Base-by-base conservation (phyloP, 106 monocot genomes). In the Iris macrosiphon region DNA sequence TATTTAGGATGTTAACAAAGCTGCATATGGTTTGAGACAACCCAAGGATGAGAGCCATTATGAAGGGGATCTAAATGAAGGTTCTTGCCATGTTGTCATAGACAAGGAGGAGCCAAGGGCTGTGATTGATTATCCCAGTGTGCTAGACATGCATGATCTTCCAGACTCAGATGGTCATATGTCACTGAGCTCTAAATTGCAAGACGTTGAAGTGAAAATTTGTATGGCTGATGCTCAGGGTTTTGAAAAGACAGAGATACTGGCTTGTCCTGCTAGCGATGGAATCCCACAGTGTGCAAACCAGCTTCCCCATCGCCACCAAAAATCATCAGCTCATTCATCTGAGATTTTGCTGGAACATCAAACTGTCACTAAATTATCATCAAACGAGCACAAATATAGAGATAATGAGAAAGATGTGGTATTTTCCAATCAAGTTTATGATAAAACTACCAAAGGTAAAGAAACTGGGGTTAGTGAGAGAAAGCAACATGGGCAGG, bases 1-100 rank as follows among this genome's bases (percentile, higher is more conserved):
- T 50, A 12, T 27, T 27, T 50, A 29, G 26, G 13, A 50, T 9
- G 13, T 28, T 13, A 50, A 7, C 49, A 50, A 30, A 39, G 40
- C 28, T 55, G 42, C 34, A 44, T 44, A 55, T 72, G 62, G 40
- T 28, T 57, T 66, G 44, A 79, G 66, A 46, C 64, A 74, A 60
- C 24, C 57, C 50, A 76, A 79, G 57, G 66, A 71, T 69, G 75
- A 63, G 29, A 54, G 30, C 39, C 31, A 60, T 45, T 39, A 50
- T 55, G 21, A 68, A 28, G 57, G 2, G 26, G 61, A 43, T 40
- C 45, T 44, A 32, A 77, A 40, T 56, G 63, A 40, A 64, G 59
- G 17, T 40, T 53, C 46, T 41, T 57, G 31, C 21, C 15, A 4
- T 67, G 21, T 43, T 49, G 60, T 55, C 38, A 27, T 31, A 29